Percentiles rank a stretch among this genome's conserved stretches.
These are phyloP conservation scores for Pleomassaria siparia DNA, from an alignment of 2,329 filamentous ascomycete species.

Conservation along the genomic window DNA sequence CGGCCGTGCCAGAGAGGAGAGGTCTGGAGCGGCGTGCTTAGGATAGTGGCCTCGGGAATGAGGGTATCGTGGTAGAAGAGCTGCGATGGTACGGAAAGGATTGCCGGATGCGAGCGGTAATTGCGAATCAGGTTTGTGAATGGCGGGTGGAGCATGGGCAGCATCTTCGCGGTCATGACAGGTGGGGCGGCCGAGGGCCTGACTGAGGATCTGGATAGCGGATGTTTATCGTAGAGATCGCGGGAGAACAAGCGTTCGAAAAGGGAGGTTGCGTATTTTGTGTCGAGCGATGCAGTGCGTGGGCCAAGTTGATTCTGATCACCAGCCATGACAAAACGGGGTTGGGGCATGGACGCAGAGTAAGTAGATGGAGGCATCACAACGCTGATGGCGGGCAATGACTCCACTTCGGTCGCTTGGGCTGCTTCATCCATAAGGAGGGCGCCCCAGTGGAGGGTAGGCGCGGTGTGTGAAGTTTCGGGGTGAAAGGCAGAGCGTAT, in stretches of 20 bases:
- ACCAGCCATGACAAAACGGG: conserved; percentile 50
- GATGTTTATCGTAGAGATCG: conserved; percentile 44
- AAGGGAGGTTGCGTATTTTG: conserved; percentile 40
- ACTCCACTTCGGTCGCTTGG: conserved; percentile 48
- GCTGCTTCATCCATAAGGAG: conserved; percentile 51
- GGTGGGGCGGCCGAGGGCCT: conserved; percentile 25
- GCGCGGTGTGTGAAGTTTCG: conserved; percentile 9
- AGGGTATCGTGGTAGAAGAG: conserved; percentile 51
- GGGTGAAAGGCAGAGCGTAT: conserved; percentile 36
- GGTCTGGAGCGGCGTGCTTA: conserved; percentile 25
- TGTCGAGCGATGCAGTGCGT: conserved; percentile 37
- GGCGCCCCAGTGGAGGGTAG: conserved; percentile 45
- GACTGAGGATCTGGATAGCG: conserved; percentile 40
- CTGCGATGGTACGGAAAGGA: conserved; percentile 44
- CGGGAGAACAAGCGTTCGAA: conserved; percentile 46
- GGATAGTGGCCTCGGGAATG: conserved; percentile 40
- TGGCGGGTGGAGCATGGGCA: conserved; percentile 46
- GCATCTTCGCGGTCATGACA: conserved; percentile 34
- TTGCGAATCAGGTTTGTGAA: conserved; percentile 50
- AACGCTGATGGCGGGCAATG: conserved; percentile 45
- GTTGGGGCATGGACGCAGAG: conserved; percentile 22
- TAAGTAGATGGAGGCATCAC: conserved; percentile 38
- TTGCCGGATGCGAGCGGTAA: conserved; percentile 51
- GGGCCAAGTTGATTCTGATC: conserved; percentile 50
- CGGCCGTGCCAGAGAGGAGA: conserved; percentile 42